A percentile compares a stretch with the other conserved stretches of the same genome.
Conservation (phyloP, 2,329 filamentous ascomycete genomes). For the Calonectria fujianensis region DNA sequence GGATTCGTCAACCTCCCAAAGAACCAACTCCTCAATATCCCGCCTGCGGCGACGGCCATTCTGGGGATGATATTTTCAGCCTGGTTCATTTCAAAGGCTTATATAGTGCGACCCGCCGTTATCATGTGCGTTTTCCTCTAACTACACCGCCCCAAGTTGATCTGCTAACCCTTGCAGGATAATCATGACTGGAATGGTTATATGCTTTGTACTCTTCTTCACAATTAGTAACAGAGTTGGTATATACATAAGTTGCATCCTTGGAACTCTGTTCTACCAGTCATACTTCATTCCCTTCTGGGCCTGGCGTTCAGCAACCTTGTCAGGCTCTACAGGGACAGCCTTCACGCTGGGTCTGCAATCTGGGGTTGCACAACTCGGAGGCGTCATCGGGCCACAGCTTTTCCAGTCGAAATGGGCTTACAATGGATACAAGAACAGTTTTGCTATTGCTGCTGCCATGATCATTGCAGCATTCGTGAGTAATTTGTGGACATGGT, state of each 20-base stretch:
- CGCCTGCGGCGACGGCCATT: constrained; percentile 63
- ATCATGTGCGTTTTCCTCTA: constrained; percentile 29
- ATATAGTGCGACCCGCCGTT: constrained; percentile 29
- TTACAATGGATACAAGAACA: constrained; percentile 38
- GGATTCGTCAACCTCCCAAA: constrained; percentile 64
- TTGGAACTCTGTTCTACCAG: constrained; percentile 66
- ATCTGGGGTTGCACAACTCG: constrained; percentile 65
- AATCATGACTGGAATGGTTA: constrained; percentile 2
- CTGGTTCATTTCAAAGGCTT: constrained; percentile 55
- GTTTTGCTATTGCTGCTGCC: constrained; percentile 21
- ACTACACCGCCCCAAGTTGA: accelerated
- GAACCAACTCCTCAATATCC: constrained; percentile 68
- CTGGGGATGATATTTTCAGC: constrained; percentile 62
- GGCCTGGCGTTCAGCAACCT: constrained; percentile 65
- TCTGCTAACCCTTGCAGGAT: neutral
- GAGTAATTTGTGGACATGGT: constrained; percentile 31
- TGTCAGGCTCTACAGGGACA: constrained; percentile 64
- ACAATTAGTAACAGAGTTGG: constrained; percentile 46
- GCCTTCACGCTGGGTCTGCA: constrained; percentile 67
- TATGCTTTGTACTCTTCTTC: constrained; percentile 12
- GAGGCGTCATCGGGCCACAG: constrained; percentile 67
- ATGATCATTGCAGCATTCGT: constrained; percentile 16
- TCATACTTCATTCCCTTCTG: constrained; percentile 68
- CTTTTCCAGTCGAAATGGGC: constrained; percentile 65
- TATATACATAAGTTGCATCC: constrained; percentile 65